A percentile compares a stretch with the other conserved stretches of the same genome.
Conservation (phyloP, 805 yeast species). For the Alloascoidea africana region DNA sequence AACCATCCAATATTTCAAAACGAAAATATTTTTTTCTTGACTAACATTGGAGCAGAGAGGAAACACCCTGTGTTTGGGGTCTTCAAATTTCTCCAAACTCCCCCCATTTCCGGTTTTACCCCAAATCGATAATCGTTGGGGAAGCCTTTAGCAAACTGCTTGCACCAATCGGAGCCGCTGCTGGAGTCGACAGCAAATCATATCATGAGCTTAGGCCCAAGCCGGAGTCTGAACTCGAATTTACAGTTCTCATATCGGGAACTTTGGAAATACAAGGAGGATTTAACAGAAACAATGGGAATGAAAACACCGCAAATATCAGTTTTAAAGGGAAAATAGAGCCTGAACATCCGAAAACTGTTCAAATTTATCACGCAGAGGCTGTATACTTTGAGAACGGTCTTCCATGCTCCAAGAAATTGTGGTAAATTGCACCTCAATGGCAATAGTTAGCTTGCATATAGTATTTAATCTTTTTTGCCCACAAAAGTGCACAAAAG, state of each 20-base stretch:
- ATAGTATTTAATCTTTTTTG: no score
- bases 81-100: background rate
- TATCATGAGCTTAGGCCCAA: background rate
- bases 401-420: background rate
- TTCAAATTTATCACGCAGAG: slow-evolving; percentile 11
- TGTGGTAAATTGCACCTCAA: no score
- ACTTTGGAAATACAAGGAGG: background rate
- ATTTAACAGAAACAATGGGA: background rate
- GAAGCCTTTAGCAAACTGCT: background rate
- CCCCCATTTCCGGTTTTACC: background rate
- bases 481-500: no score
- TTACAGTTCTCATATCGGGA: background rate
- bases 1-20: background rate
- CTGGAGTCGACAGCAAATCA: background rate
- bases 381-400: slow-evolving; percentile 31
- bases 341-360: background rate
- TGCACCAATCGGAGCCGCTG: slow-evolving; percentile 2
- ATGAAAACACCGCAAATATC: background rate
- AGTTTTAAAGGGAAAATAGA: background rate
- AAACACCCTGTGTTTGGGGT: background rate
- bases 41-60: background rate
- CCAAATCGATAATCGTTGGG: background rate
- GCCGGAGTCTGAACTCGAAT: background rate
- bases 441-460: no score
- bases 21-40: background rate